phyloP scores from a whole-genome alignment of 352 stramenopile genomes.

The Phytopythium cucurbitacearum region DNA sequence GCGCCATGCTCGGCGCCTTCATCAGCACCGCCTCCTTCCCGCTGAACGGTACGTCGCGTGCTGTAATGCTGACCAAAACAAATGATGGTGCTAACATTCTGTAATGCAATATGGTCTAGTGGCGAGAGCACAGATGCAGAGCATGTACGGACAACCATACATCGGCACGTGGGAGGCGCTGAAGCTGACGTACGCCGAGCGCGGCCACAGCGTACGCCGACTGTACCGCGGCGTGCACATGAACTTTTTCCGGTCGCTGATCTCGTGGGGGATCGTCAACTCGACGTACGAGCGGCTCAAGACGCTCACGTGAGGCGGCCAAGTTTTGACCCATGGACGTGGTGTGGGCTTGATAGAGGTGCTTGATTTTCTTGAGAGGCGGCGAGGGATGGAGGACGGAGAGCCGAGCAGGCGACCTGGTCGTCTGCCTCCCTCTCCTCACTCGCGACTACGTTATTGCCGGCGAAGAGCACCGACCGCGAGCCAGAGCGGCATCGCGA shows the following conservation, averaged over 20 bases:
- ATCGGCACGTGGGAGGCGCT: slow-evolving; percentile 55
- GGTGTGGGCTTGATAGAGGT: too few relatives aligned
- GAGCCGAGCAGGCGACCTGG: too few relatives aligned
- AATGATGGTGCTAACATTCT: slow-evolving; percentile 4
- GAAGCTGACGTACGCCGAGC: slow-evolving; percentile 67
- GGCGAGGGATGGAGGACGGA: too few relatives aligned
- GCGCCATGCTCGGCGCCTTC: slow-evolving; percentile 73
- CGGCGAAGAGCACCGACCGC: too few relatives aligned
- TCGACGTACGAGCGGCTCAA: slow-evolving; percentile 88
- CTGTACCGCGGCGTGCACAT: slow-evolving; percentile 86
- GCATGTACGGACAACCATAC: slow-evolving; percentile 63
- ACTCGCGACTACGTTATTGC: too few relatives aligned
- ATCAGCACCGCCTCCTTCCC: slow-evolving; percentile 86
- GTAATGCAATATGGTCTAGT: slow-evolving; percentile 23
- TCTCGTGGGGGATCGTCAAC: slow-evolving; percentile 91
- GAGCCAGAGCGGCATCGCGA: too few relatives aligned
- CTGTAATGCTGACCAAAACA: neutral
- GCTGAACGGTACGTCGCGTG: slow-evolving; percentile 56
- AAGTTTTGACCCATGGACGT: too few relatives aligned
- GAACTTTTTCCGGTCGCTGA: slow-evolving; percentile 84
- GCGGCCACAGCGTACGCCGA: slow-evolving; percentile 43
- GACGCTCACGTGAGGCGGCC: slow-evolving; percentile 40
- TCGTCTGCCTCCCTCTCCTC: too few relatives aligned
- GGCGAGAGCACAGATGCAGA: slow-evolving; percentile 79
- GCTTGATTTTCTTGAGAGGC: too few relatives aligned